phyloP scores from a whole-genome alignment of 2,329 filamentous ascomycete genomes.

The Aspergillus glaucus region DNA sequence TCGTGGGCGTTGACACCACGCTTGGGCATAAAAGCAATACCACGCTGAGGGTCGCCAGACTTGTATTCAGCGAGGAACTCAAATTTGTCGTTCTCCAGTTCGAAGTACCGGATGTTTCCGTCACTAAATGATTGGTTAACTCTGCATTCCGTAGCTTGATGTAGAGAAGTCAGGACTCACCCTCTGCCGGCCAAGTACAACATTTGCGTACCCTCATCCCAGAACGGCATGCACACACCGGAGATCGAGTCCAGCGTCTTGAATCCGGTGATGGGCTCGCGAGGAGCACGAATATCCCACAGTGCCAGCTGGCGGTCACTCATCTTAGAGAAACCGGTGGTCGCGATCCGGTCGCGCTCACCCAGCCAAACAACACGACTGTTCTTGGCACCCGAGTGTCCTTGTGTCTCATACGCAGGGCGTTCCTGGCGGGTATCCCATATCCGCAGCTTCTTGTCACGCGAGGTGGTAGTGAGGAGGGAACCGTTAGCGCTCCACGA shows the following conservation, averaged over 20 bases:
- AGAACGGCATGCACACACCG: slow-evolving; percentile 98
- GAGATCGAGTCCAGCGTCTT: slow-evolving; percentile 89
- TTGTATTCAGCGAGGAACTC: slow-evolving; percentile 97
- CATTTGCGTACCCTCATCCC: slow-evolving; percentile 94
- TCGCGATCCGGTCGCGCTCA: slow-evolving; percentile 91
- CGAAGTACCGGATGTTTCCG: slow-evolving; percentile 98
- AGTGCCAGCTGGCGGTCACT: slow-evolving; percentile 93
- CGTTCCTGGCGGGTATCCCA: slow-evolving; percentile 96
- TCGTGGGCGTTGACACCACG: slow-evolving; percentile 94
- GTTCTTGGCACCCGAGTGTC: slow-evolving; percentile 93
- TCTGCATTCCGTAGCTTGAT: neutral
- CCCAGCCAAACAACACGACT: slow-evolving; percentile 96
- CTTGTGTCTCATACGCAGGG: slow-evolving; percentile 73
- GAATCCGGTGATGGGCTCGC: slow-evolving; percentile 83
- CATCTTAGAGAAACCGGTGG: slow-evolving; percentile 97
- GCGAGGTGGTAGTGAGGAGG: slow-evolving; percentile 82
- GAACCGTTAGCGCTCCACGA: slow-evolving; percentile 91
- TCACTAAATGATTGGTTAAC: slow-evolving; percentile 53
- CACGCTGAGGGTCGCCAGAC: slow-evolving; percentile 89
- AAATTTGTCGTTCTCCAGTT: slow-evolving; percentile 98
- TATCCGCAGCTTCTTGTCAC: slow-evolving; percentile 95
- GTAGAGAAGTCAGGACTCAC: slow-evolving; percentile 46
- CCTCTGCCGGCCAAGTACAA: slow-evolving; percentile 96
- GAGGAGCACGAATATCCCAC: slow-evolving; percentile 80
- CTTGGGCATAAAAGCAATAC: slow-evolving; percentile 89